Evolutionary conservation across 1,284 basidiomycete species (phyloP).

Genomic region (Marasmius sp.): DNA sequence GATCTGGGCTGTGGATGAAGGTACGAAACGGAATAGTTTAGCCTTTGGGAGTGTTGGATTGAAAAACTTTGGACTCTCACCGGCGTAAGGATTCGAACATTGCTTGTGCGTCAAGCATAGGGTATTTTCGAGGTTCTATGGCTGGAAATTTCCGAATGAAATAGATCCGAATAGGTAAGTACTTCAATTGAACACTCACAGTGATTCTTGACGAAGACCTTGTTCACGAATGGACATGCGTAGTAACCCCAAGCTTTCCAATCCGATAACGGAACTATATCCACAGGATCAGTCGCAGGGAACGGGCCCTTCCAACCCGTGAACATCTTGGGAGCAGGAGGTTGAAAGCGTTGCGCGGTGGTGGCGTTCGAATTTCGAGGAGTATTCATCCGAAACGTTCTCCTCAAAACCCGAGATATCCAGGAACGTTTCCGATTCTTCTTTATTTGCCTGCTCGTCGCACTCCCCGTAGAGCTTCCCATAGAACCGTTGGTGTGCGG

Average conservation of each 20-base stretch:
- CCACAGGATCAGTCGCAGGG: constrained; percentile 1
- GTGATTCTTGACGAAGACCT: constrained; percentile 34
- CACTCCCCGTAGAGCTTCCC: no score
- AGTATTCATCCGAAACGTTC: neutral
- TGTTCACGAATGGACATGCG: constrained; percentile 36
- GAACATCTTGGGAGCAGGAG: neutral
- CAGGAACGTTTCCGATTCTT: no score
- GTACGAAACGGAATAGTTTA: constrained; percentile 8
- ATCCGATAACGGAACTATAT: constrained; percentile 30
- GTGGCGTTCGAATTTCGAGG: neutral
- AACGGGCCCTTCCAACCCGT: neutral
- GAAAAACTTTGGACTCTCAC: neutral
- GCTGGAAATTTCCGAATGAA: neutral
- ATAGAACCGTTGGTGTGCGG: neutral
- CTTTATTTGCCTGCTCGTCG: no score
- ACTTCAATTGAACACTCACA: constrained; percentile 27
- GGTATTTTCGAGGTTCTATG: constrained; percentile 18
- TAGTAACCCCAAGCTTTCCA: constrained; percentile 49
- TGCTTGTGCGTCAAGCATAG: constrained; percentile 28
- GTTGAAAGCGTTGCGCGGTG: neutral
- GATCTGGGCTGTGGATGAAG: constrained; percentile 22
- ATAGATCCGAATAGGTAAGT: neutral
- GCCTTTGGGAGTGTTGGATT: no score
- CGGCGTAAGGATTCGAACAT: constrained; percentile 33
- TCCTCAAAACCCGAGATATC: neutral